These are phyloP conservation scores for Cynanchum wilfordii DNA, from an alignment of 257 asterid genomes.

Conservation along the genomic window DNA sequence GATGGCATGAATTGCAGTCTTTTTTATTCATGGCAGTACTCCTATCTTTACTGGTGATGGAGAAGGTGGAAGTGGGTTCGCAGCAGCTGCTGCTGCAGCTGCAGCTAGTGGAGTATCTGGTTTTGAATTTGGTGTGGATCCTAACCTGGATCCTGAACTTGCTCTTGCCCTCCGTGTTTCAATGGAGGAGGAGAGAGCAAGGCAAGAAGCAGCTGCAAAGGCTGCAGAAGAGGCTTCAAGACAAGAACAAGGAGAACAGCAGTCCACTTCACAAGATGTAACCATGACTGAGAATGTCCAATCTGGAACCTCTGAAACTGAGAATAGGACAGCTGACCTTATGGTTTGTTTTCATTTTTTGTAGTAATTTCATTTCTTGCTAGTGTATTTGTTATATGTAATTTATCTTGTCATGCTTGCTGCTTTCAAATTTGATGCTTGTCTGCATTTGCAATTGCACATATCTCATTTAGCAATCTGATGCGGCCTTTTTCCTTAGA, in stretches of 20 bases:
- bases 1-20: neutral
- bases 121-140: slow-evolving; percentile 96
- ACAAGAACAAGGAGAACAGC: slow-evolving; percentile 65
- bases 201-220: slow-evolving; percentile 98
- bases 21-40: slow-evolving; percentile 46
- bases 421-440: neutral
- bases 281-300: slow-evolving; percentile 66
- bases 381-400: neutral
- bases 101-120: slow-evolving; percentile 79
- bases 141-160: slow-evolving; percentile 99
- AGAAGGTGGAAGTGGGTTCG: slow-evolving; percentile 92
- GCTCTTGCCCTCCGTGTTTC: slow-evolving; percentile 68
- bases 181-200: slow-evolving; percentile 99
- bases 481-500: neutral
- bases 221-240: slow-evolving; percentile 85
- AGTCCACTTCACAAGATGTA: slow-evolving; percentile 65
- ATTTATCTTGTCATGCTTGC: neutral
- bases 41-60: slow-evolving; percentile 97
- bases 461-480: neutral
- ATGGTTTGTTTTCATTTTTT: slow-evolving; percentile 40
- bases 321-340: slow-evolving; percentile 59
- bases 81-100: slow-evolving; percentile 86
- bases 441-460: neutral
- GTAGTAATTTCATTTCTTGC: neutral
- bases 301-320: slow-evolving; percentile 59